Evolutionary conservation across 2,329 filamentous ascomycete genomes (phyloP), one percentile per base, ranked within the genome.

Genomic region (Claviceps lovelessii): DNA sequence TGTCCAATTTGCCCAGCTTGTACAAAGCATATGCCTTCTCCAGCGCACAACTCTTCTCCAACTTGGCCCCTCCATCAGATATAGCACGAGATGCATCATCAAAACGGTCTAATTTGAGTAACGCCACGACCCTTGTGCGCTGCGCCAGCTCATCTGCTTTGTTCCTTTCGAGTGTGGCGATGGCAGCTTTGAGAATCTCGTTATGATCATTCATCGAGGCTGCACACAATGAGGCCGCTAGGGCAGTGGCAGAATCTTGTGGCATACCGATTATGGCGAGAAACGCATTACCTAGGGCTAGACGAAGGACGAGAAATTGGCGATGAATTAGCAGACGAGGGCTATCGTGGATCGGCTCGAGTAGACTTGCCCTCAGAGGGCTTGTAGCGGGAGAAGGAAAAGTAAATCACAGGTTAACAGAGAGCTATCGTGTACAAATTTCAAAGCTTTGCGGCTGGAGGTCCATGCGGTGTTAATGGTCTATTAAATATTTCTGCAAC

Each of bases 21-120:
- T 93, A 94, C 23, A 90, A 76, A n/a, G 86, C 84, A 72, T 94
- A 94, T 2, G 85, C 80, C 65, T 84, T 84, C 68, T 90, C 88
- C 47, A 90, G 74, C 17, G 71, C 64, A 60, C 84, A 87, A 55
- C 71, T 70, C 44, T 78, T 72, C 64, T 83, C 79, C 55, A 90
- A 70, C 59, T 72, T 73, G 56, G 78, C 73, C 51, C 82, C 81
- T 19, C 76, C 81, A 41, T 83, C 79, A 57, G 83, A 78, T 56
- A 91, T 77, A 54, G 81, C 77, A 56, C 81, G 80, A 50, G 89
- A 73, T 49, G 86, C 86, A 67, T 93, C 88, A 55, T 86, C 80
- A 68, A 85, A 93, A 56, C 87, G 85, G 69, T 93, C 88, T 61
- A 93, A 80, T 67, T 90, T 89, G 59, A 93, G 75, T 23, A 93